Evolutionary conservation across 192 early-diverging fungal species (phyloP), one percentile per base, ranked within the genome.

Genomic region (Coemansia sp.): DNA sequence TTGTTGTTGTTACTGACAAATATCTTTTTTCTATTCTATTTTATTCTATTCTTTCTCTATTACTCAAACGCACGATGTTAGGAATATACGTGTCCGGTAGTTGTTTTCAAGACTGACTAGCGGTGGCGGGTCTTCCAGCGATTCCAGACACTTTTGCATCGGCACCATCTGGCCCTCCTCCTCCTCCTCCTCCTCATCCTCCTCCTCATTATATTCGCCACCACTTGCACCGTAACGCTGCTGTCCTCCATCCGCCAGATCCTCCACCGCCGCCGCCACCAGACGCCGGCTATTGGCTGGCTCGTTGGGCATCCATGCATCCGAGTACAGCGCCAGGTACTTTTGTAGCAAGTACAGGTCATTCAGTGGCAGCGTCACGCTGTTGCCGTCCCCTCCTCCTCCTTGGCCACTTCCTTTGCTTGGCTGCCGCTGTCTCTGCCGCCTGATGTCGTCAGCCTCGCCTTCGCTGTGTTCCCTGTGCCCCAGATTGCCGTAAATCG

Each of bases 331-430:
- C 10, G 42, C 48, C 44, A 80, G 70, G 60, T 80, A 80, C 63
- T 80, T 80, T 69, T 80, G 78, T 63, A 80, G 63, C 69, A 80
- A 9, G 56, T 80, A 80, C 67, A 80, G 67, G 63, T 80, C 78
- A 48, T 80, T 80, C 43, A 80, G 63, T 26, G 72, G 66, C 65
- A 80, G 43, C 5, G 60, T 52, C 4, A 80, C 72, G 16, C 63
- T 65, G 19, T 39, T 50, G 21, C 65, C 42, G 44, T 57, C 52
- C 13, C 58, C 57, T 32, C 3, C 32, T 10, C 56, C 66, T 13
- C 41, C 40, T 0, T 45, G 48, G 56, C 57, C 61, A 21, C 65
- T 48, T 32, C 60, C 45, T 63, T 52, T 40, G 32, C 40, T 32
- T 32, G 32, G 32, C 32, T 32, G 32, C 32, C 32, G 32, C 32